These are phyloP conservation scores for Parietaria judaica DNA, from an alignment of 306 rosid species.

Conservation along the genomic window DNA sequence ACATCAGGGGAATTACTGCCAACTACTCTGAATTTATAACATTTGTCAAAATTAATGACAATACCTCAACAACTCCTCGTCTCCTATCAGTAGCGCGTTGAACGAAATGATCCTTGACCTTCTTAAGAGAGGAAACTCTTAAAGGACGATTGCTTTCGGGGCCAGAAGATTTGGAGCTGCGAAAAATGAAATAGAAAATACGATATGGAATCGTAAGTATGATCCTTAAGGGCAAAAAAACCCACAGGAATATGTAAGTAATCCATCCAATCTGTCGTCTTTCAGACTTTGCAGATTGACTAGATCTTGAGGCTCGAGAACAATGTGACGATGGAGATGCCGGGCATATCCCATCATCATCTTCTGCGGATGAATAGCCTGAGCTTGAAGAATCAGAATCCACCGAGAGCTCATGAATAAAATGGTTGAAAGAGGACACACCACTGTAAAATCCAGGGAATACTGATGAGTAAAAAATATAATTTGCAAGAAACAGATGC, in stretches of 20 bases:
- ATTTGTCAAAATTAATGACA: background rate
- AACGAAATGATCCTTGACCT: constrained; percentile 59
- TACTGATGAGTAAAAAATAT: constrained; percentile 11
- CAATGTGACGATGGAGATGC: constrained; percentile 53
- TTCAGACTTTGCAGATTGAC: constrained; percentile 26
- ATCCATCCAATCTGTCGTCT: constrained; percentile 43
- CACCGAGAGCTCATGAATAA: constrained; percentile 77
- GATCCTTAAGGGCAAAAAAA: constrained; percentile 48
- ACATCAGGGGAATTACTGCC: too few species aligned
- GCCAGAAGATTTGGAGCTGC: constrained; percentile 19
- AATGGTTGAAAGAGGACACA: constrained; percentile 82
- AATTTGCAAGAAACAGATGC: background rate
- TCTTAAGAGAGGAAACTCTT: constrained; percentile 31
- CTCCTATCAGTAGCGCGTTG: constrained; percentile 79
- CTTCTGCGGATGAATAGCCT: constrained; percentile 58
- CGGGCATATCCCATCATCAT: constrained; percentile 43
- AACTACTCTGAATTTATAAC: too few species aligned
- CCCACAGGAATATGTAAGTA: constrained; percentile 38
- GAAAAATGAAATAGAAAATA: constrained; percentile 24
- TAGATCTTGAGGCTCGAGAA: constrained; percentile 51
- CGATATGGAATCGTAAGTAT: constrained; percentile 45
- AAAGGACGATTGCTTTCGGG: constrained; percentile 26
- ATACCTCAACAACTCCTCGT: constrained; percentile 90
- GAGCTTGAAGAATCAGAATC: constrained; percentile 68
- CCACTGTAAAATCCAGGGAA: constrained; percentile 45